Conservation (phyloP, 2,329 filamentous ascomycete species). For the Sporothrix brasiliensis region DNA sequence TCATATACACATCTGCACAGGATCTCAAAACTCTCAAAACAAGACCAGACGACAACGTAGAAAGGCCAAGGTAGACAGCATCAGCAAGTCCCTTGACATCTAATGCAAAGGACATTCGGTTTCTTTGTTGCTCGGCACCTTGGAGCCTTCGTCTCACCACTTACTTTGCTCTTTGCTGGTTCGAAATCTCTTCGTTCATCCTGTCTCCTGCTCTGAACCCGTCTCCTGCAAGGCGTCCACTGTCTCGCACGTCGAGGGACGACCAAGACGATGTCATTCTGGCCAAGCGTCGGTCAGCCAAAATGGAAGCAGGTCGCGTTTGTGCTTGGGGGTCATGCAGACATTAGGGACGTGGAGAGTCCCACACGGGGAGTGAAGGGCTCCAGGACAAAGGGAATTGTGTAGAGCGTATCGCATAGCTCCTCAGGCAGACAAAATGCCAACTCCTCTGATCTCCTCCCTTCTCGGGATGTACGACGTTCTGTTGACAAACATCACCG, state of each 20-base stretch:
- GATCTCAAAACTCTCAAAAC: too few species aligned
- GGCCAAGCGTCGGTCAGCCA: constrained; percentile 1
- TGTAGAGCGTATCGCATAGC: too few species aligned
- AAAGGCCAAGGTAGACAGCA: not conserved
- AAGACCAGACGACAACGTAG: not conserved
- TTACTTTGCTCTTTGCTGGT: not conserved
- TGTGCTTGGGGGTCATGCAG: not conserved
- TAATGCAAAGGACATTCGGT: too few species aligned
- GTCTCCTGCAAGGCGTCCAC: not conserved
- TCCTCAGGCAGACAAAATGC: too few species aligned
- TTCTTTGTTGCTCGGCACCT: not conserved
- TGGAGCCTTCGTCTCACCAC: not conserved
- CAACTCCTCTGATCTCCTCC: too few species aligned
- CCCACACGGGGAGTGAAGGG: not conserved
- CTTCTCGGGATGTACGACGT: too few species aligned
- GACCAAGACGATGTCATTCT: not conserved
- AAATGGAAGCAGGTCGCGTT: constrained; percentile 21
- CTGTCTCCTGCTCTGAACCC: not conserved
- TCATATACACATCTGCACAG: not conserved
- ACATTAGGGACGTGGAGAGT: too few species aligned
- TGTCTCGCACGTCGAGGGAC: not conserved
- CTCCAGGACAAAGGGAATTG: not conserved
- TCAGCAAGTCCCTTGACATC: constrained; percentile 7
- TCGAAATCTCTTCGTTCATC: not conserved
- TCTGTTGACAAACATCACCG: not conserved